Evolutionary conservation across 176 grass and related monocot species (phyloP).

Genomic region (Hordeum marinum): DNA sequence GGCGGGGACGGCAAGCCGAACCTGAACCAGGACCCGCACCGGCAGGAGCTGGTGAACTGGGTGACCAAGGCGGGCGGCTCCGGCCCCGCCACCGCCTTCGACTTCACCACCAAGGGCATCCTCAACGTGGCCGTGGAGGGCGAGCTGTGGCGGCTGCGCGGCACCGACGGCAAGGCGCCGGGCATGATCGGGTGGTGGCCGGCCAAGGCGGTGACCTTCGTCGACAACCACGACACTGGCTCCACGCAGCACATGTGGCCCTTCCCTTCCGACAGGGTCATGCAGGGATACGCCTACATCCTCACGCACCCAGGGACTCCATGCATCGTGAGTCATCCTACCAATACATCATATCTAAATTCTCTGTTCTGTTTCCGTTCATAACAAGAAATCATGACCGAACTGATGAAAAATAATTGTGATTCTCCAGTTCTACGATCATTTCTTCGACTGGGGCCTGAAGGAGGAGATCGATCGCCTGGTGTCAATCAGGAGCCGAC

Average conservation of each 20-base stretch:
- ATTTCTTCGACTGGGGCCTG: constrained; percentile 64
- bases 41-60: constrained; percentile 81
- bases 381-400: not conserved
- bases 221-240: constrained; percentile 87
- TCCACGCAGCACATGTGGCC: constrained; percentile 77
- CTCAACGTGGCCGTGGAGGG: constrained; percentile 68
- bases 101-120: constrained; percentile 79
- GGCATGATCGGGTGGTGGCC: constrained; percentile 71
- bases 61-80: constrained; percentile 26
- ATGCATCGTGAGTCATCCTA: constrained; percentile 51
- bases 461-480: constrained; percentile 57
- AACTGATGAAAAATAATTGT: not conserved
- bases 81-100: constrained; percentile 42
- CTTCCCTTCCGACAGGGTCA: constrained; percentile 74
- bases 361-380: not conserved
- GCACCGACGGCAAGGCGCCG: constrained; percentile 47
- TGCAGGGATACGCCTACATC: constrained; percentile 95
- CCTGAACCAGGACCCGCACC: constrained; percentile 45
- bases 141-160: constrained; percentile 51
- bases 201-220: constrained; percentile 70
- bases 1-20: constrained; percentile 33
- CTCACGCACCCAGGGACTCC: constrained; percentile 78
- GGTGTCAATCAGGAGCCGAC: constrained; percentile 44
- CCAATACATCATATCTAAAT: not conserved
- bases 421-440: constrained; percentile 64